phyloP scores from a whole-genome alignment of 2,329 filamentous ascomycete genomes.

The Annulohypoxylon truncatum region DNA sequence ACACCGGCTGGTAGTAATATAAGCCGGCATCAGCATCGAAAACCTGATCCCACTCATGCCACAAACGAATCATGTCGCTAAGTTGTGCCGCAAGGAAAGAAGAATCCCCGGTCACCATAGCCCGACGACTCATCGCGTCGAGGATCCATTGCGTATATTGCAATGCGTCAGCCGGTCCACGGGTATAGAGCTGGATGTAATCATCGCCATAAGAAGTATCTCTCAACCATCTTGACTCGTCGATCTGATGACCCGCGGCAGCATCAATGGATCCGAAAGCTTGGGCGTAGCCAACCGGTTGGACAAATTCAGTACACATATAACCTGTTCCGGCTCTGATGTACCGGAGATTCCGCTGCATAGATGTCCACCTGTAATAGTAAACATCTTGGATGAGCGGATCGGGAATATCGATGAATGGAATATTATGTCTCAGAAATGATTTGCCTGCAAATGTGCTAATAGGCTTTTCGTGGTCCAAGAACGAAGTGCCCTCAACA shows the following conservation, averaged over 20 bases:
- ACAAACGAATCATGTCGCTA: conserved; percentile 54
- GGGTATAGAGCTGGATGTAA: conserved; percentile 53
- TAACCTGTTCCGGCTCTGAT: conserved; percentile 55
- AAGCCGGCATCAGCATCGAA: conserved; percentile 52
- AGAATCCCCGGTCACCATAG: conserved; percentile 54
- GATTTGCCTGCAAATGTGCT: conserved; percentile 43
- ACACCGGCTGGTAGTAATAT: conserved; percentile 57
- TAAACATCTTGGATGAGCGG: conserved; percentile 57
- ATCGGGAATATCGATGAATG: conserved; percentile 58
- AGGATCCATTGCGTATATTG: conserved; percentile 55
- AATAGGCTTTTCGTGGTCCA: conserved; percentile 45
- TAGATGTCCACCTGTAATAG: conserved; percentile 57
- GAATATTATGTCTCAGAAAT: conserved; percentile 54
- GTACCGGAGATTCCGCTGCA: conserved; percentile 57
- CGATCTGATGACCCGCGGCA: conserved; percentile 54
- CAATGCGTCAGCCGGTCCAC: conserved; percentile 52
- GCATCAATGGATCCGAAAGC: conserved; percentile 50
- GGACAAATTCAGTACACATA: conserved; percentile 57
- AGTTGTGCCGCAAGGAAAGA: conserved; percentile 54
- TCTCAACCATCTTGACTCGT: conserved; percentile 56
- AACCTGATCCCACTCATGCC: conserved; percentile 54
- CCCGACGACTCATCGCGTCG: conserved; percentile 50
- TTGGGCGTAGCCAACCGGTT: conserved; percentile 53
- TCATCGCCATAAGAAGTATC: conserved; percentile 54
- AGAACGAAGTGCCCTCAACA: conserved; percentile 43